Conservation (phyloP, 2,329 filamentous ascomycete genomes). For the Plenodomus lindquistii region DNA sequence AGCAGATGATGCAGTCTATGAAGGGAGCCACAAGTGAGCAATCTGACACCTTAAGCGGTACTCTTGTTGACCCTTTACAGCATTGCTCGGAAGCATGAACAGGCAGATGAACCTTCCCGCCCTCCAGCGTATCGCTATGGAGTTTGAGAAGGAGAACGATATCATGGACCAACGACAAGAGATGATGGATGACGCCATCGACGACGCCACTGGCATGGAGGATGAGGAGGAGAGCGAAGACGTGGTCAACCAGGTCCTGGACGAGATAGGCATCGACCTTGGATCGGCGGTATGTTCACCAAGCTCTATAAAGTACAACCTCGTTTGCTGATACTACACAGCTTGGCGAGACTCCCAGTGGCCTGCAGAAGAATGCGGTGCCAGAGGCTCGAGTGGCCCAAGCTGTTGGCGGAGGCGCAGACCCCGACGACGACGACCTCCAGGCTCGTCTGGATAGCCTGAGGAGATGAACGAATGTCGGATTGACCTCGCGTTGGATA, state of each 20-base stretch:
- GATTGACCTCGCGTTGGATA: neutral
- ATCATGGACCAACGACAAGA: conserved; percentile 99
- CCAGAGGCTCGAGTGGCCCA: conserved; percentile 82
- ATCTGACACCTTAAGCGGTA: neutral
- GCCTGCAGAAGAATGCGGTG: conserved; percentile 73
- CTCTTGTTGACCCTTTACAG: conserved; percentile 38
- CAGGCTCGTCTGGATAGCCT: conserved; percentile 92
- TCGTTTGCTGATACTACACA: conserved; percentile 47
- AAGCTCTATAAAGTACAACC: neutral
- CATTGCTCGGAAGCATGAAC: conserved; percentile 95
- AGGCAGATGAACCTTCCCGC: conserved; percentile 95
- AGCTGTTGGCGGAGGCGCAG: conserved; percentile 72
- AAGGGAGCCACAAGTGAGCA: conserved; percentile 76
- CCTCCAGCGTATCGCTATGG: conserved; percentile 95
- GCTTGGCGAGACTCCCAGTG: conserved; percentile 90
- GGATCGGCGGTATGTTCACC: conserved; percentile 73
- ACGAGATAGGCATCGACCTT: conserved; percentile 94
- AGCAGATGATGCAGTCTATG: conserved; percentile 99
- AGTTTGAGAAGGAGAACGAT: conserved; percentile 98
- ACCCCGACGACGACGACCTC: conserved; percentile 90
- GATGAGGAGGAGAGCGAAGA: conserved; percentile 97
- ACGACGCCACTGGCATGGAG: conserved; percentile 89
- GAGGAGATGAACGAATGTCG: conserved; percentile 52
- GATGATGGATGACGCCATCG: conserved; percentile 99
- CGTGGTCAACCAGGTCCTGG: conserved; percentile 92